phyloP scores from a whole-genome alignment of 345 rosid species.

The Psidium guajava region DNA sequence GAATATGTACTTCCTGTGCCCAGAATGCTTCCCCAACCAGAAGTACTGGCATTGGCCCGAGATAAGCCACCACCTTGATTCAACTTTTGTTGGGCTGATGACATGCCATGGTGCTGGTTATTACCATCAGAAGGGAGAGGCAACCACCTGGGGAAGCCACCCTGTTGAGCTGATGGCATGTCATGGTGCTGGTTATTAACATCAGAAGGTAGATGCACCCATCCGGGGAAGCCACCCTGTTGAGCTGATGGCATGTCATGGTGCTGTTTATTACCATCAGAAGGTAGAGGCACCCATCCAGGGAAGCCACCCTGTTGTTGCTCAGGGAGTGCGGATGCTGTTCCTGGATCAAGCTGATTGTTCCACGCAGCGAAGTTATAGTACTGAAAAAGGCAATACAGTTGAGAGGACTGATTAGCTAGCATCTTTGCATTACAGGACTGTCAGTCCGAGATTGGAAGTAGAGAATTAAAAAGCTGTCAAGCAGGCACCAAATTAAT shows the following conservation, averaged over 20 bases:
- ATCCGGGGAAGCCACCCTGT: neutral
- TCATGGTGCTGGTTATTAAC: neutral
- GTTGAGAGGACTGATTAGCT: neutral
- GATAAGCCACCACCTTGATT: neutral
- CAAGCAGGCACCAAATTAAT: neutral
- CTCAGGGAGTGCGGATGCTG: neutral
- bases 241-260: no score
- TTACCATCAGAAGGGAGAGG: neutral
- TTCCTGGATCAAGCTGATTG: conserved; percentile 9
- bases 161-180: neutral
- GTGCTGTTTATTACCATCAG: no score
- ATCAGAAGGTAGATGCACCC: neutral
- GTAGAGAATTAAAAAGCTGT: neutral
- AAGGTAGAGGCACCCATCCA: no score
- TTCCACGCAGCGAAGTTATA: conserved; percentile 5
- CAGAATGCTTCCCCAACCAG: neutral
- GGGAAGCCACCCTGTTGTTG: neutral
- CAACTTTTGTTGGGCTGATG: neutral
- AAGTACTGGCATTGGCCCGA: neutral
- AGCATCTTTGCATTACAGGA: neutral
- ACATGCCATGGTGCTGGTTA: neutral
- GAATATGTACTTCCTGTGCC: neutral
- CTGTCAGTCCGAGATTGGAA: neutral
- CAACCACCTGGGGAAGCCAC: neutral
- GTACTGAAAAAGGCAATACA: conserved; percentile 8